Conservation (phyloP, 805 yeast species). For the Zygosaccharomyces lentus region DNA sequence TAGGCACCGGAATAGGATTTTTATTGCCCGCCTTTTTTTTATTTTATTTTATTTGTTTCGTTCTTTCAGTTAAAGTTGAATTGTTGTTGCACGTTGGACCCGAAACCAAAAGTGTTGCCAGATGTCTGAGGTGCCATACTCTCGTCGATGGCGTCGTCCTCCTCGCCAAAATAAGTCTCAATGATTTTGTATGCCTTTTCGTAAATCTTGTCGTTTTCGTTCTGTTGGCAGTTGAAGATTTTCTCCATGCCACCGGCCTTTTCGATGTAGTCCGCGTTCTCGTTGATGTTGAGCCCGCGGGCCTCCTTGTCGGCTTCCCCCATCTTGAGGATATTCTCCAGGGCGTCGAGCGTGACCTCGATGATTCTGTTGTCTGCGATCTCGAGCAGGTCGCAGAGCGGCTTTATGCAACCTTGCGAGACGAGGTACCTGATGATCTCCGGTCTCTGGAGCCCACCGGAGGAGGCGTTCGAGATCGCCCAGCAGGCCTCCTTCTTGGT, state of each 20-base stretch:
- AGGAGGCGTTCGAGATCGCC: slow-evolving; percentile 97
- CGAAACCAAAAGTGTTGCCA: slow-evolving; percentile 87
- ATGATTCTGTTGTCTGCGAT: slow-evolving; percentile 88
- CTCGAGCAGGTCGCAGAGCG: slow-evolving; percentile 85
- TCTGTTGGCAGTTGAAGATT: slow-evolving; percentile 87
- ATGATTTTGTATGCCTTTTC: slow-evolving; percentile 85
- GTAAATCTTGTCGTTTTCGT: slow-evolving; percentile 87
- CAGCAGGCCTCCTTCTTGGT: slow-evolving; percentile 98
- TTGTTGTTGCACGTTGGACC: slow-evolving; percentile 58
- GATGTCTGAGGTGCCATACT: slow-evolving; percentile 71
- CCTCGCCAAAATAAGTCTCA: slow-evolving; percentile 85
- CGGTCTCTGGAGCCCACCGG: slow-evolving; percentile 89
- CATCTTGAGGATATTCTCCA: slow-evolving; percentile 87
- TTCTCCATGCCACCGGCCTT: slow-evolving; percentile 99
- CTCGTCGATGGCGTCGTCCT: slow-evolving; percentile 68
- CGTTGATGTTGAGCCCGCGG: slow-evolving; percentile 64
- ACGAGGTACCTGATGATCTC: slow-evolving; percentile 93
- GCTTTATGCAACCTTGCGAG: slow-evolving; percentile 93
- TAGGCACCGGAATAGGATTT: background rate
- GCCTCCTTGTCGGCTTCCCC: slow-evolving; percentile 90
- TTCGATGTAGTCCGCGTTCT: slow-evolving; percentile 87
- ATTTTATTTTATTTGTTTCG: too few relatives aligned
- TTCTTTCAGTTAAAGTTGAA: slow-evolving; percentile 28
- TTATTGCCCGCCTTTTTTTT: too few relatives aligned
- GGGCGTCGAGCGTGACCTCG: slow-evolving; percentile 91